Percentiles rank a stretch among this genome's conserved stretches.
These are phyloP conservation scores for Phytopythium aichiense DNA, from an alignment of 352 stramenopile genomes.

Conservation along the genomic window DNA sequence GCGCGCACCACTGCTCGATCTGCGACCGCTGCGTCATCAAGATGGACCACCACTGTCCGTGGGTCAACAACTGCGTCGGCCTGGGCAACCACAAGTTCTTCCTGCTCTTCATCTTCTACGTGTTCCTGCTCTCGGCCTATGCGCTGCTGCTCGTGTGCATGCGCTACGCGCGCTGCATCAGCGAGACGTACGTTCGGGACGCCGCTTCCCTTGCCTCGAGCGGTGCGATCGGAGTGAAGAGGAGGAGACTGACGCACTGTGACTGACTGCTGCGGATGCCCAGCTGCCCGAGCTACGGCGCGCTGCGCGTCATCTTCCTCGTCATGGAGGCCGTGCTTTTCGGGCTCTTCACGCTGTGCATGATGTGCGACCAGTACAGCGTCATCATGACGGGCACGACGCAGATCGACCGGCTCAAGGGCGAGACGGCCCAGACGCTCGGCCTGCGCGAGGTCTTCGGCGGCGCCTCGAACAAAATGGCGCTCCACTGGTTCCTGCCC, in stretches of 20 bases:
- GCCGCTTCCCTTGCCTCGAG: not conserved
- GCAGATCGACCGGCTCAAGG: slow-evolving; percentile 97
- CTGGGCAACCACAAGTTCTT: slow-evolving; percentile 99
- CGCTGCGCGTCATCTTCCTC: slow-evolving; percentile 79
- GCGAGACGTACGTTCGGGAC: slow-evolving; percentile 54
- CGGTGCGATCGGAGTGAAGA: not conserved
- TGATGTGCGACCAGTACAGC: slow-evolving; percentile 98
- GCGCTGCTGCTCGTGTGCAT: slow-evolving; percentile 91
- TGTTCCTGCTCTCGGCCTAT: slow-evolving; percentile 95
- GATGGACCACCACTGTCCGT: slow-evolving; percentile 99
- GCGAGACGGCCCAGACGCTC: slow-evolving; percentile 66
- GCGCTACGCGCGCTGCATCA: slow-evolving; percentile 85
- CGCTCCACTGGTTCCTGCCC: slow-evolving; percentile 78
- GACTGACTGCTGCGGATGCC: slow-evolving; percentile 10
- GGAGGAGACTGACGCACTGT: not conserved
- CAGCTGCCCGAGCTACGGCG: slow-evolving; percentile 71
- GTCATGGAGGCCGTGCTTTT: slow-evolving; percentile 93
- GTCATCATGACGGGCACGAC: slow-evolving; percentile 95
- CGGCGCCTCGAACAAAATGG: slow-evolving; percentile 47
- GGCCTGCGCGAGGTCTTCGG: slow-evolving; percentile 84
- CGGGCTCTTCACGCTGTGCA: slow-evolving; percentile 98
- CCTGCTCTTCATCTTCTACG: slow-evolving; percentile 88
- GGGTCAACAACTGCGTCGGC: slow-evolving; percentile 99
- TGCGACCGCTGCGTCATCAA: slow-evolving; percentile 96
- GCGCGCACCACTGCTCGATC: slow-evolving; percentile 96